A percentile compares a stretch with the other conserved stretches of the same genome.
phyloP scores from a whole-genome alignment of 768 basidiomycete genomes.

The Panellus pusillus region DNA sequence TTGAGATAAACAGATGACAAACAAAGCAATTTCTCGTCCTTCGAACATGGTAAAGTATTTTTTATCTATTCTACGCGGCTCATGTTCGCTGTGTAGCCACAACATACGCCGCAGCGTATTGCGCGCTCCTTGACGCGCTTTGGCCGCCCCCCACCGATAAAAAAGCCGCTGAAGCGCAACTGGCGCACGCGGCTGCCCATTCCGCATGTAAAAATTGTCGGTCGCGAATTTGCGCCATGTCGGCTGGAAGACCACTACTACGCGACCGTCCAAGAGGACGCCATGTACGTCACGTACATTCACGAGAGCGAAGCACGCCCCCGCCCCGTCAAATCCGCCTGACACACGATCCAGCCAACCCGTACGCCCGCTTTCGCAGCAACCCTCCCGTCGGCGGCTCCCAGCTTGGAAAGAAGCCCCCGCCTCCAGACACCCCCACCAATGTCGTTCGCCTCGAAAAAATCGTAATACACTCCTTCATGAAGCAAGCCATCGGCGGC shows the following conservation, averaged over 20 bases:
- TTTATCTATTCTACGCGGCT: no score
- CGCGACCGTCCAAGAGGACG: conserved; percentile 76
- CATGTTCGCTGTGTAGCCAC: no score
- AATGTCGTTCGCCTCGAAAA: conserved; percentile 78
- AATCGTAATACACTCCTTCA: conserved; percentile 84
- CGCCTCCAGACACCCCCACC: conserved; percentile 63
- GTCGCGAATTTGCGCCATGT: conserved; percentile 70
- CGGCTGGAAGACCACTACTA: conserved; percentile 86
- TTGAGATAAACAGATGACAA: no score
- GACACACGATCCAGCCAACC: conserved; percentile 73
- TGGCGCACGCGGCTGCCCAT: conserved; percentile 60
- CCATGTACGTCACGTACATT: conserved; percentile 93
- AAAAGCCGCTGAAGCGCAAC: conserved; percentile 47
- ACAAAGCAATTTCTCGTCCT: no score
- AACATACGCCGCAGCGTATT: conserved; percentile 7
- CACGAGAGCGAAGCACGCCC: conserved; percentile 64
- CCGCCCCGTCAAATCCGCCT: conserved; percentile 60
- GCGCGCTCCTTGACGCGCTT: conserved; percentile 45
- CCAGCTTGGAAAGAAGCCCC: conserved; percentile 63
- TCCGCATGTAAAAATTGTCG: conserved; percentile 64
- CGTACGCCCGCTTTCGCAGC: conserved; percentile 77
- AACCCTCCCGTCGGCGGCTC: conserved; percentile 76
- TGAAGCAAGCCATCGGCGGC: conserved; percentile 74
- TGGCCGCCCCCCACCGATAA: conserved; percentile 52
- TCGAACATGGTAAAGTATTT: no score